Evolutionary conservation across 2,329 filamentous ascomycete species (phyloP).

Genomic region (Fusarium duplospermum): DNA sequence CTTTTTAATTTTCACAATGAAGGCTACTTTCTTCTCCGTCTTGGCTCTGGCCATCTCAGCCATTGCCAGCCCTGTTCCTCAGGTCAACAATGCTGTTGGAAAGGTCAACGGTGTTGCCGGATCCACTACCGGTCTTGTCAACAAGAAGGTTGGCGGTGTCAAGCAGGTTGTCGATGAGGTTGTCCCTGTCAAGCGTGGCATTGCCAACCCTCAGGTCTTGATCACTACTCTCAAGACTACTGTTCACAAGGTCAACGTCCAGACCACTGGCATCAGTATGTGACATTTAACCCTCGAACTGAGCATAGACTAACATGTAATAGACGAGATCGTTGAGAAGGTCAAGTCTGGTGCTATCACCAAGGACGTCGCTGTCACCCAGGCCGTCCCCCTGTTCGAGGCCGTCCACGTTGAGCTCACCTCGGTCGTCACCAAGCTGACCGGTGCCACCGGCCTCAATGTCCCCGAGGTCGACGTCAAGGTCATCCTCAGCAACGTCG

Average conservation of each 20-base stretch:
- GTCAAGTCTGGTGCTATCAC: constrained; percentile 36
- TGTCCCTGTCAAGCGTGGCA: neutral
- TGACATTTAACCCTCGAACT: rapidly evolving
- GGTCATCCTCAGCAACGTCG: constrained; percentile 37
- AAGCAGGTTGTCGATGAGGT: constrained; percentile 8
- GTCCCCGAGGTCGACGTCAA: constrained; percentile 40
- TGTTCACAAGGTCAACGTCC: constrained; percentile 7
- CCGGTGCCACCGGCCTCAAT: constrained; percentile 32
- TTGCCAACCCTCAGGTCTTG: constrained; percentile 8
- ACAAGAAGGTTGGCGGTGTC: neutral
- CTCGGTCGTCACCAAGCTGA: constrained; percentile 40
- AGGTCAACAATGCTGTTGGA: constrained; percentile 5
- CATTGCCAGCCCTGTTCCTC: constrained; percentile 35
- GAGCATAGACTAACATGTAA: neutral
- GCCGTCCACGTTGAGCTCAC: constrained; percentile 38
- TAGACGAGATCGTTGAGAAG: constrained; percentile 32
- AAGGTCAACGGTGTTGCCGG: constrained; percentile 9
- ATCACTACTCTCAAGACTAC: constrained; percentile 12
- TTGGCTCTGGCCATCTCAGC: constrained; percentile 38
- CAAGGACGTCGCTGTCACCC: constrained; percentile 34
- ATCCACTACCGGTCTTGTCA: neutral
- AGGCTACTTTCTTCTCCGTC: constrained; percentile 41
- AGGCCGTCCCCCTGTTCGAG: constrained; percentile 29
- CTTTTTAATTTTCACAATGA: constrained; percentile 34
- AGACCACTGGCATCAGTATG: constrained; percentile 21